phyloP scores from a whole-genome alignment of 805 yeast genomes.

The Ogataea pignaliae region DNA sequence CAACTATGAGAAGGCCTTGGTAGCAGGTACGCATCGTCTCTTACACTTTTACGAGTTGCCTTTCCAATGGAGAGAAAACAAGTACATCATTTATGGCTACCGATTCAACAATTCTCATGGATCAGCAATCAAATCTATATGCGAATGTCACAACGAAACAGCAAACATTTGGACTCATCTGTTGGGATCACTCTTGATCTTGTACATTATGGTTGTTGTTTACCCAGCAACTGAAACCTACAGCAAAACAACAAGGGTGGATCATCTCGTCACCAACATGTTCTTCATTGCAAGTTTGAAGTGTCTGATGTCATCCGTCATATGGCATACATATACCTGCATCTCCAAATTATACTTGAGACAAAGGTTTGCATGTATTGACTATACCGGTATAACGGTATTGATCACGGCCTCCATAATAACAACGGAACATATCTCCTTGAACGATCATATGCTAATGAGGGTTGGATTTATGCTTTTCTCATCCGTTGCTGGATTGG shows the following conservation, averaged over 20 bases:
- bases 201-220: constrained; percentile 52
- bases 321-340: constrained; percentile 91
- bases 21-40: constrained; percentile 40
- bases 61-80: constrained; percentile 88
- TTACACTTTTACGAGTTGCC: constrained; percentile 87
- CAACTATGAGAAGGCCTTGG: constrained; percentile 43
- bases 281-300: constrained; percentile 70
- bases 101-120: constrained; percentile 66
- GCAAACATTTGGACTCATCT: constrained; percentile 93
- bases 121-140: constrained; percentile 57
- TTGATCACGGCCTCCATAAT: constrained; percentile 85
- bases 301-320: constrained; percentile 72
- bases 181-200: constrained; percentile 57
- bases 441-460: constrained; percentile 52
- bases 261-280: constrained; percentile 51
- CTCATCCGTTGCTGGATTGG: constrained; percentile 61
- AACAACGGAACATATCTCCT: constrained; percentile 77
- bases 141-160: constrained; percentile 76
- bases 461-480: constrained; percentile 50
- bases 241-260: constrained; percentile 33
- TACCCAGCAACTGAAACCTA: constrained; percentile 60
- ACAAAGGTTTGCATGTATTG: constrained; percentile 83
- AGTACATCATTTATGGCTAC: constrained; percentile 79
- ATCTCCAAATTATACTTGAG: constrained; percentile 61
- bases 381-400: constrained; percentile 90